Conservation (phyloP, 371 early-diverging fungal species). For the Saksenaea vasiformis region DNA sequence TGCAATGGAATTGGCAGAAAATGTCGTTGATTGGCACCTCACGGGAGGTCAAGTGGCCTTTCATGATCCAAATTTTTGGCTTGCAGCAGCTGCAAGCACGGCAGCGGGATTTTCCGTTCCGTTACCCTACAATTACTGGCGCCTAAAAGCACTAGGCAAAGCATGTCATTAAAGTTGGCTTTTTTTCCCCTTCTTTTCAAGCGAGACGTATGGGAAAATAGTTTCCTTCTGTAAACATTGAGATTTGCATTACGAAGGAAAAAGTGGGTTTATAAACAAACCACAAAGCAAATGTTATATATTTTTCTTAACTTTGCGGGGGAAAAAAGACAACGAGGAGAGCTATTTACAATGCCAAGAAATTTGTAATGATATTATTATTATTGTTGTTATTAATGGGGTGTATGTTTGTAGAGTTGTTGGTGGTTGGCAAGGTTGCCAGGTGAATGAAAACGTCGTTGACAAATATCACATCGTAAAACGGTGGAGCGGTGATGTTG, state of each 20-base stretch:
- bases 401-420: conserved; percentile 13
- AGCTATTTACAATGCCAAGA: neutral
- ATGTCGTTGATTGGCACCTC: conserved; percentile 53
- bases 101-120: conserved; percentile 54
- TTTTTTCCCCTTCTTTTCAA: neutral
- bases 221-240: neutral
- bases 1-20: conserved; percentile 59
- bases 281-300: too few species aligned
- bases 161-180: conserved; percentile 37
- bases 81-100: conserved; percentile 42
- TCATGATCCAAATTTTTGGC: conserved; percentile 51
- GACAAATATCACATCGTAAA: conserved; percentile 9
- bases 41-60: conserved; percentile 54
- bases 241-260: too few species aligned
- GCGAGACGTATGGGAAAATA: neutral
- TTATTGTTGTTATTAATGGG: neutral
- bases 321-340: neutral
- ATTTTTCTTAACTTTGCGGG: neutral
- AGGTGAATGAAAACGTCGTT: conserved; percentile 16
- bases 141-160: conserved; percentile 52
- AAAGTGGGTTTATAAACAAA: too few species aligned
- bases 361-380: too few species aligned
- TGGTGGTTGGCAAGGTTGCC: conserved; percentile 17
- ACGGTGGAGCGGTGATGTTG: neutral
- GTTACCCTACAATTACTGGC: conserved; percentile 59